Percentiles rank a stretch among this genome's conserved stretches.
phyloP scores from a whole-genome alignment of 2,329 filamentous ascomycete species.

The Fonsecaea erecta region DNA sequence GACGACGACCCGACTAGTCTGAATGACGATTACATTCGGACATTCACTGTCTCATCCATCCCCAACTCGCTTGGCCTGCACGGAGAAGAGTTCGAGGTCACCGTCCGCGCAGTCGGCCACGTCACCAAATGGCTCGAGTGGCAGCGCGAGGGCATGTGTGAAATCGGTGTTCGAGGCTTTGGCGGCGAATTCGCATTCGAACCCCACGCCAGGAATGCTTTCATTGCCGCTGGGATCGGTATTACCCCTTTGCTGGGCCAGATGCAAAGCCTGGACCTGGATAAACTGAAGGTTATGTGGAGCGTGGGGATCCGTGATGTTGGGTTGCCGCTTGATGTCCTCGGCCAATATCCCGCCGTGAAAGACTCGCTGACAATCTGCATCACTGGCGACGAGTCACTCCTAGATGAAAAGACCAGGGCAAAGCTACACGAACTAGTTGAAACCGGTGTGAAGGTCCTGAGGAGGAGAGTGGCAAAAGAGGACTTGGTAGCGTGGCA shows the following conservation, averaged over 20 bases:
- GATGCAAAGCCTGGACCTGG: conserved; percentile 56
- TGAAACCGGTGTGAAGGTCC: conserved; percentile 42
- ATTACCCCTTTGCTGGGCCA: conserved; percentile 82
- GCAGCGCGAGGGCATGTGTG: conserved; percentile 60
- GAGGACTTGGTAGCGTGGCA: conserved; percentile 51
- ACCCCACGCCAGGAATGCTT: conserved; percentile 52
- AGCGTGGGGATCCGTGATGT: conserved; percentile 66
- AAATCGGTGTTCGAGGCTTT: conserved; percentile 72
- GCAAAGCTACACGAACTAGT: conserved; percentile 47
- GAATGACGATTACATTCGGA: conserved; percentile 83
- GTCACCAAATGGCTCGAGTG: conserved; percentile 70
- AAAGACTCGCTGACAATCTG: conserved; percentile 63
- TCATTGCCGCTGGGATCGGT: conserved; percentile 79
- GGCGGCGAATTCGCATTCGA: conserved; percentile 66
- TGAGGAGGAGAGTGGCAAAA: conserved; percentile 54
- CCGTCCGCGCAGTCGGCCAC: conserved; percentile 69
- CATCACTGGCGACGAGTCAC: conserved; percentile 58
- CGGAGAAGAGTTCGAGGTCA: conserved; percentile 69
- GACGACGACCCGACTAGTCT: conserved; percentile 77
- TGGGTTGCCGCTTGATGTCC: conserved; percentile 63
- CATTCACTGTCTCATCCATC: conserved; percentile 76
- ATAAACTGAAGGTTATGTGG: conserved; percentile 68
- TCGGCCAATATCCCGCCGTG: conserved; percentile 60
- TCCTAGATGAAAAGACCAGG: conserved; percentile 40
- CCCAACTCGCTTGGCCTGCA: conserved; percentile 47